Conservation (phyloP, 2,329 filamentous ascomycete species). For the Pseudogymnoascus sp. region DNA sequence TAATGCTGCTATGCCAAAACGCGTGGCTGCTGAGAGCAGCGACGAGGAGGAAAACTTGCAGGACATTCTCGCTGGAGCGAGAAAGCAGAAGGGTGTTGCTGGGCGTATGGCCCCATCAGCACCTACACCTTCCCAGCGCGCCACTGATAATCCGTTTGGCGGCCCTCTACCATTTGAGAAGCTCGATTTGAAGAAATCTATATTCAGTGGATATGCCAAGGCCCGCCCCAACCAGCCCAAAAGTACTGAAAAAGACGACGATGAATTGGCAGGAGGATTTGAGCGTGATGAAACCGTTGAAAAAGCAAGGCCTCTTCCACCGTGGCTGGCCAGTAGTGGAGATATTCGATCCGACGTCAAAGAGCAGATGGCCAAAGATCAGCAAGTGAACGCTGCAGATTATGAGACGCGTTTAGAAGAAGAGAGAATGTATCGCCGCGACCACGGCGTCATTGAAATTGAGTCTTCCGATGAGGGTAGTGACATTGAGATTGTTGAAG, state of each 20-base stretch:
- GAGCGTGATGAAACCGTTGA: conserved; percentile 28
- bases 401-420: conserved; percentile 49
- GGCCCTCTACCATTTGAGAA: conserved; percentile 90
- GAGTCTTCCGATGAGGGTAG: conserved; percentile 49
- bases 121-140: conserved; percentile 23
- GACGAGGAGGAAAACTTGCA: conserved; percentile 77
- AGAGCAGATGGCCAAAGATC: conserved; percentile 48
- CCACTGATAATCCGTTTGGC: conserved; percentile 53
- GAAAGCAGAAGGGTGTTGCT: conserved; percentile 45
- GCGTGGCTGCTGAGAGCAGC: conserved; percentile 40
- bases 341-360: conserved; percentile 59
- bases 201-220: conserved; percentile 35
- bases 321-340: conserved; percentile 59
- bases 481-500: conserved; percentile 51
- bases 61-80: conserved; percentile 64
- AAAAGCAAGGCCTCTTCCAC: conserved; percentile 52
- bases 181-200: conserved; percentile 58
- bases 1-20: conserved; percentile 49
- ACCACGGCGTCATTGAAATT: conserved; percentile 51
- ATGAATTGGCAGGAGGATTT: conserved; percentile 34
- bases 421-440: conserved; percentile 38
- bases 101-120: background rate
- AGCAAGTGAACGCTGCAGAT: conserved; percentile 57
- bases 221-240: background rate
- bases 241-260: conserved; percentile 11